Base-by-base conservation (phyloP, 768 basidiomycete species). In the Lentinula boryana region DNA sequence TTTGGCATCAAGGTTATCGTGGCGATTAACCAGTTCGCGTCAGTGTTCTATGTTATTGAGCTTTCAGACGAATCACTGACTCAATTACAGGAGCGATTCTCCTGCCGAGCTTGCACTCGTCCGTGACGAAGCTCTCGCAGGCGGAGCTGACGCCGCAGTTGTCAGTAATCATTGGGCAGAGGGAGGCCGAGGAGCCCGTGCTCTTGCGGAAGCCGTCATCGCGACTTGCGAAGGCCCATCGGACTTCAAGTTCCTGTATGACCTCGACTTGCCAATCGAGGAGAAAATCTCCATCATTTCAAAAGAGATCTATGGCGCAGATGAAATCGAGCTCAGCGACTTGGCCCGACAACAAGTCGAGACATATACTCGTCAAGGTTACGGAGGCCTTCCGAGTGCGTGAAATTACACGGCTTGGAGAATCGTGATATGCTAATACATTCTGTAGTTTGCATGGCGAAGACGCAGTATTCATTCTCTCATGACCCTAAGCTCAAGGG, bases 121-220 rank as follows among this genome's bases (percentile, higher is more conserved):
- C 49, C 88, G 88, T 56, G 80, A 88, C 65, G 81, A 89, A 70
- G 84, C 95, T 12, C 80, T 95, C 36, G 81, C 82, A 50, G 91
- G 87, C 7, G 96, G 96, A 43, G 96, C 96, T 18, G 93, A 99
- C 72, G 92, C 90, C 57, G 96, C 96, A 38, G 87, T 98, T 2
- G 88, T 97, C 63, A 93, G 91, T 74, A 96, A 89, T 77, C 97
- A 98, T 78, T 99, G 97, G 96, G 96, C 95, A 18, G 80, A 93
- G 67, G 97, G 96, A 67, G 96, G 96, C 50, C 84, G 84, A 43
- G 96, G 97, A 58, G 96, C 96, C 50, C 81, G 86, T 61, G 86
- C 85, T 32, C 85, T 99, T 63, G 96, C 96, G 15, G 87, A 98
- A 69, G 93, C 95, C n/a, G 87, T 98, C 66, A 81, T 99, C 67